Conservation (phyloP, 2,329 filamentous ascomycete genomes). For the Pestalotiopsis sp. region DNA sequence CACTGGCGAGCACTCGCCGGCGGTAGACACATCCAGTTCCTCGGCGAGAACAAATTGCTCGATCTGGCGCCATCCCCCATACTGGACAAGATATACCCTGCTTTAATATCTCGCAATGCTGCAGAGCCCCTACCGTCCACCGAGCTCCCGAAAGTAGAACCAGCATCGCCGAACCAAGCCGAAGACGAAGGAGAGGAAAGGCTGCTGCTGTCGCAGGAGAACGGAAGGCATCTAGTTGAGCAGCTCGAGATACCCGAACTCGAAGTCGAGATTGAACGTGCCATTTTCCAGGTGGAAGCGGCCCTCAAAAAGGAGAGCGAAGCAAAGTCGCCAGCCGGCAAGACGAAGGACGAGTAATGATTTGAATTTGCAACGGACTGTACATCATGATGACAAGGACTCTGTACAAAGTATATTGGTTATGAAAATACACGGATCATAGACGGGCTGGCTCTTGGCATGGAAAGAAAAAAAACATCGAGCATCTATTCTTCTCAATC, state of each 20-base stretch:
- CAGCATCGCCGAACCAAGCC: constrained; percentile 18
- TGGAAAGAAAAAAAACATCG: constrained; percentile 6
- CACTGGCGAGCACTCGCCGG: constrained; percentile 86
- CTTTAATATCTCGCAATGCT: constrained; percentile 25
- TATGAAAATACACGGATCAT: constrained; percentile 15
- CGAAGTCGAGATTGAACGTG: constrained; percentile 71
- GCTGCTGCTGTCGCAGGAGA: constrained; percentile 49
- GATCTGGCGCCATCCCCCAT: constrained; percentile 63
- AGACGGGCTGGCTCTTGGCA: constrained; percentile 8
- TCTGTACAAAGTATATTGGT: constrained; percentile 7
- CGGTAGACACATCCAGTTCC: constrained; percentile 80
- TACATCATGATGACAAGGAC: background rate
- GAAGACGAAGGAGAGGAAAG: constrained; percentile 37
- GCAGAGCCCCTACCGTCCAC: constrained; percentile 23
- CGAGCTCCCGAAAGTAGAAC: constrained; percentile 12
- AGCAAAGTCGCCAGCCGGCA: constrained; percentile 19
- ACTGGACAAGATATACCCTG: constrained; percentile 72
- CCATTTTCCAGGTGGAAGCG: constrained; percentile 70
- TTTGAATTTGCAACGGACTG: constrained; percentile 8
- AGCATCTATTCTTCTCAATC: constrained; percentile 13
- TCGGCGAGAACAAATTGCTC: constrained; percentile 73
- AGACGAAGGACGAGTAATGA: constrained; percentile 18
- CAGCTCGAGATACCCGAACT: constrained; percentile 69
- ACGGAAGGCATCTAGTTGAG: constrained; percentile 59
- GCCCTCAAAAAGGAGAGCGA: constrained; percentile 39